These are phyloP conservation scores for Talaromyces sp. DNA, from an alignment of 2,329 filamentous ascomycete species.

Conservation along the genomic window DNA sequence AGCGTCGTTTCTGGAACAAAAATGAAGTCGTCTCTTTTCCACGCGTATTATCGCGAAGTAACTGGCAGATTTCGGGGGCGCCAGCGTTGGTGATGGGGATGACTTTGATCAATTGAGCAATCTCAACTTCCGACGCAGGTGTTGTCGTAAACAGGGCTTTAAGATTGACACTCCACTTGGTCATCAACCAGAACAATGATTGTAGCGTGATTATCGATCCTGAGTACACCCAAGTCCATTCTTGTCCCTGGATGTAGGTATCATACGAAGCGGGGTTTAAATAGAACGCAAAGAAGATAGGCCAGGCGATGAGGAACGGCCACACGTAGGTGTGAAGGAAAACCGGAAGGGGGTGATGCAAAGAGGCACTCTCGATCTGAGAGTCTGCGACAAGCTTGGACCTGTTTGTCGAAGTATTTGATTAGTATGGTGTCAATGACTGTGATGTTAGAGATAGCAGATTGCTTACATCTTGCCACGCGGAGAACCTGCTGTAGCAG, in stretches of 20 bases:
- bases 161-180: constrained; percentile 93
- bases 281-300: constrained; percentile 84
- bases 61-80: constrained; percentile 76
- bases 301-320: constrained; percentile 91
- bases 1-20: constrained; percentile 96
- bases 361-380: constrained; percentile 81
- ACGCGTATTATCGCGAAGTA: constrained; percentile 71
- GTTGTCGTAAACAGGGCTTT: constrained; percentile 76
- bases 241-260: constrained; percentile 83
- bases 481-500: constrained; percentile 14
- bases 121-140: constrained; percentile 64
- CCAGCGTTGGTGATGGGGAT: constrained; percentile 87
- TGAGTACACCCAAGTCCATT: constrained; percentile 97
- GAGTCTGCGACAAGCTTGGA: constrained; percentile 84
- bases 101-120: constrained; percentile 86
- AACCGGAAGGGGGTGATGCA: constrained; percentile 80
- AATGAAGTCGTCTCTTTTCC: constrained; percentile 79
- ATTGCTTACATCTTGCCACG: constrained; percentile 19
- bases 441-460: neutral
- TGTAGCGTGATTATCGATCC: constrained; percentile 84
- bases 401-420: constrained; percentile 44
- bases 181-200: constrained; percentile 88
- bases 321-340: constrained; percentile 85
- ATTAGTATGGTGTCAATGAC: constrained; percentile 12
- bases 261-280: constrained; percentile 80